phyloP scores from a whole-genome alignment of 176 grass and related monocot genomes.

The Triticum urartu region DNA sequence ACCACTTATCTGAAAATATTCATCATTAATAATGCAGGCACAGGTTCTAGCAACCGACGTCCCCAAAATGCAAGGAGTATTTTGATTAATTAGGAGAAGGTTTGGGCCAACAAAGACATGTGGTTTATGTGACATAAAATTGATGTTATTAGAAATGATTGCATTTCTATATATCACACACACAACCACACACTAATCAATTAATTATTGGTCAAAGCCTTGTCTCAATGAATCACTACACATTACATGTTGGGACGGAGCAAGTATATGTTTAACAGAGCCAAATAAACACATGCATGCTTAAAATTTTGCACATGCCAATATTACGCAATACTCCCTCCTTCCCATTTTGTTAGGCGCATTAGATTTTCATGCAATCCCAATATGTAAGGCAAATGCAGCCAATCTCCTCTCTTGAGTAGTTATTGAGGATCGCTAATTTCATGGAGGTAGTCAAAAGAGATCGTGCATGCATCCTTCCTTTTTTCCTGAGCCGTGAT shows the following conservation, averaged over 20 bases:
- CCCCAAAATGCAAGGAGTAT: background rate
- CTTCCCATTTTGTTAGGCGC: no score
- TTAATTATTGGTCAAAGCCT: background rate
- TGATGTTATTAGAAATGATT: background rate
- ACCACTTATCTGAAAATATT: background rate
- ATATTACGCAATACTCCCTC: background rate
- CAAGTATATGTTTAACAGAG: background rate
- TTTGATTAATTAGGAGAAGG: background rate
- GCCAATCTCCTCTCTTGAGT: no score
- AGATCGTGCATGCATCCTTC: no score
- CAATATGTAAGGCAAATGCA: no score
- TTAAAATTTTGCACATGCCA: constrained; percentile 5
- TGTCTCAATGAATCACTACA: background rate
- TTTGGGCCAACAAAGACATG: background rate
- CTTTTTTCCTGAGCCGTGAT: no score
- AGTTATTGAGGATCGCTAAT: no score
- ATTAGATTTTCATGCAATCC: no score
- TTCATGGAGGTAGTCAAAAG: no score
- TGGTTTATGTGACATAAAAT: background rate
- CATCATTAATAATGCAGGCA: background rate
- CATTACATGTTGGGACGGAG: background rate
- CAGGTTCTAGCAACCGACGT: background rate
- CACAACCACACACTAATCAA: background rate
- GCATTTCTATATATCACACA: background rate
- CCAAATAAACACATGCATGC: background rate